Base-by-base conservation (phyloP, 805 yeast genomes). In the Kurtzmaniella cleridarum region DNA sequence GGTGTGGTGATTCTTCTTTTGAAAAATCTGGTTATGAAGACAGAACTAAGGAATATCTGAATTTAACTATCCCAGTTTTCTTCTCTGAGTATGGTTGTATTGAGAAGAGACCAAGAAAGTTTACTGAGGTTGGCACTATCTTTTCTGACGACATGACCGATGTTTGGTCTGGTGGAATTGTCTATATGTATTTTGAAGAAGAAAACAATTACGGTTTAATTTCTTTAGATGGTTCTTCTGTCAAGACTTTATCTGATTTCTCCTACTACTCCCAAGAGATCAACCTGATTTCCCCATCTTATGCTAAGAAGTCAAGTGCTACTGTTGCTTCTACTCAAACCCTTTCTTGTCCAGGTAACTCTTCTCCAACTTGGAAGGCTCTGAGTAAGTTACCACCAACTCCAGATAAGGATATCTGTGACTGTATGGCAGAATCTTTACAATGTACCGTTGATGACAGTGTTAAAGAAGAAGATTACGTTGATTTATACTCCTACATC, bases 121-220 rank as follows among this genome's bases (percentile, higher is more conserved):
- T 87, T 67, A 71, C 80, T 27, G 95, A 87, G 57, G 85, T 87
- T 43, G 73, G 68, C 12, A 75, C 89, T 3, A 59, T 87, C 6
- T 87, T 73, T 66, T 62, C 79, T 26, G 69, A 63, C 44, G 65
- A 84, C 20, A 87, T 87, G 95, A 82, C 93, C 35, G 84, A 78
- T 53, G 90, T 87, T 38, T 88, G 95, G 93, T 85, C 95, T 31
- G 96, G 96, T 57, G 96, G 96, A 63, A 84, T 87, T 51, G 91
- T 85, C 39, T 87, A 88, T 74, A 85, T 85, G 93, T 87, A 85
- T 68, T 84, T 81, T 60, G 79, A 88, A 69, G 96, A 87, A 64
- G 80, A 64, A 34, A 88, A 88, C 64, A 61, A 84, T 49, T 87
- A 86, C 57, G 96, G 96, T 44, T 73, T 87, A 44, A 95, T 87